phyloP scores from a whole-genome alignment of 78 protist genomes.

The Guillardia theta region DNA sequence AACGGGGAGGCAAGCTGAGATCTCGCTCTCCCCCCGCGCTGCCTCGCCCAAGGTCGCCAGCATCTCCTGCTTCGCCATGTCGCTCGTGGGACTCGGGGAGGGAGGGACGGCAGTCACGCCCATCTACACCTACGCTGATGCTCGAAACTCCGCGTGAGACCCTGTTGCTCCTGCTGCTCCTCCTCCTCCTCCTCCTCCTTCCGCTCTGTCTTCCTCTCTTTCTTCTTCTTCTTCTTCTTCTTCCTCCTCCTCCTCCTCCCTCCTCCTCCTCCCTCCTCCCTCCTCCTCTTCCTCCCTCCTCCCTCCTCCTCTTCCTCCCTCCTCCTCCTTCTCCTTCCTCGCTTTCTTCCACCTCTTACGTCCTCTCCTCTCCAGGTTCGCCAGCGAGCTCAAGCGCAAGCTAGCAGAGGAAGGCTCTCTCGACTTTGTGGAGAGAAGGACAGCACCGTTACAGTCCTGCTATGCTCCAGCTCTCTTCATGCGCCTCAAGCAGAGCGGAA shows the following conservation, averaged over 20 bases:
- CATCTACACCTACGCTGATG: neutral
- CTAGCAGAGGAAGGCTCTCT: neutral
- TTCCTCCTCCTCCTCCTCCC: too few species aligned
- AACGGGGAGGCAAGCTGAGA: neutral
- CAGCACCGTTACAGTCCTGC: neutral
- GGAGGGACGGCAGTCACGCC: neutral
- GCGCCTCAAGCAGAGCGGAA: neutral
- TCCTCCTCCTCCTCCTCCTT: too few species aligned
- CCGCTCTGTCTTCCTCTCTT: too few species aligned
- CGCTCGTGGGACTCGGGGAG: neutral
- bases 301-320: too few species aligned
- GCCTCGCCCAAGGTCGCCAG: neutral
- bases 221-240: too few species aligned
- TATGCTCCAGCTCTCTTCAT: neutral
- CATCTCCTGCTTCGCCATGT: conserved; percentile 4
- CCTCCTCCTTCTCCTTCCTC: too few species aligned
- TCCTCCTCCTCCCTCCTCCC: too few species aligned
- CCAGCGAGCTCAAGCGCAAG: neutral
- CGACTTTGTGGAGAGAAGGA: neutral
- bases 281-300: too few species aligned
- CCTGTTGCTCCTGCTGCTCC: too few species aligned
- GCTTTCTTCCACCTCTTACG: too few species aligned
- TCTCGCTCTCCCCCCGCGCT: neutral
- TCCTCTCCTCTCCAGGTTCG: neutral
- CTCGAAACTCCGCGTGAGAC: neutral